phyloP scores from a whole-genome alignment of 2,329 filamentous ascomycete genomes.

The Ciborinia camelliae region DNA sequence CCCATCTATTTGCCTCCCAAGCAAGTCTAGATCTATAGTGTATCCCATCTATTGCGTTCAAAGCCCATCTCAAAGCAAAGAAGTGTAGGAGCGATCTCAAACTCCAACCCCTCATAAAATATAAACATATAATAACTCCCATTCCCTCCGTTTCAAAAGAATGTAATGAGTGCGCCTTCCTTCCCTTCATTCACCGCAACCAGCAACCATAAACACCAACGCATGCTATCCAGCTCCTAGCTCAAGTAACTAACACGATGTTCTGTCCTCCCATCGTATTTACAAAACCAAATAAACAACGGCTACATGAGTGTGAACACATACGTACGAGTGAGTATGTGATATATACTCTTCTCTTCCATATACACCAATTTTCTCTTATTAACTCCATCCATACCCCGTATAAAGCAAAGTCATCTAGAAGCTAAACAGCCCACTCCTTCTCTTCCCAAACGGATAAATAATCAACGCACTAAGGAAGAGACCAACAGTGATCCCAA shows the following conservation, averaged over 20 bases:
- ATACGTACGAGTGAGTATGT: background rate
- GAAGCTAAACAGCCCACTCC: slow-evolving; percentile 43
- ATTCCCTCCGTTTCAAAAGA: background rate
- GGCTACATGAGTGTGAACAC: background rate
- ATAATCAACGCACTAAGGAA: slow-evolving; percentile 42
- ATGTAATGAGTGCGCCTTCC: background rate
- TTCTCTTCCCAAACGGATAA: slow-evolving; percentile 43
- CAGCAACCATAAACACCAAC: background rate
- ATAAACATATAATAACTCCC: background rate
- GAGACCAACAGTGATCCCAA: slow-evolving; percentile 43
- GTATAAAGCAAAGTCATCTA: slow-evolving; percentile 24
- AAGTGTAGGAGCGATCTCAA: background rate
- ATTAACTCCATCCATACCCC: background rate
- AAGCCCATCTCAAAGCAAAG: background rate
- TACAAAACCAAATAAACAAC: background rate
- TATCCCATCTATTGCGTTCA: background rate
- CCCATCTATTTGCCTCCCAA: slow-evolving; percentile 1
- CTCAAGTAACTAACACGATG: background rate
- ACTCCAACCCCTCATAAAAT: background rate
- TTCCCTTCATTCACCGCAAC: background rate
- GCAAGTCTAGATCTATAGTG: background rate
- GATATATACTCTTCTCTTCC: background rate
- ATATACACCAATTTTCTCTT: background rate
- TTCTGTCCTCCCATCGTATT: slow-evolving; percentile 1
- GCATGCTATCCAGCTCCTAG: background rate